A percentile compares a stretch with the other conserved stretches of the same genome.
Conservation (phyloP, 805 yeast species). For the Starmera quercuum region DNA sequence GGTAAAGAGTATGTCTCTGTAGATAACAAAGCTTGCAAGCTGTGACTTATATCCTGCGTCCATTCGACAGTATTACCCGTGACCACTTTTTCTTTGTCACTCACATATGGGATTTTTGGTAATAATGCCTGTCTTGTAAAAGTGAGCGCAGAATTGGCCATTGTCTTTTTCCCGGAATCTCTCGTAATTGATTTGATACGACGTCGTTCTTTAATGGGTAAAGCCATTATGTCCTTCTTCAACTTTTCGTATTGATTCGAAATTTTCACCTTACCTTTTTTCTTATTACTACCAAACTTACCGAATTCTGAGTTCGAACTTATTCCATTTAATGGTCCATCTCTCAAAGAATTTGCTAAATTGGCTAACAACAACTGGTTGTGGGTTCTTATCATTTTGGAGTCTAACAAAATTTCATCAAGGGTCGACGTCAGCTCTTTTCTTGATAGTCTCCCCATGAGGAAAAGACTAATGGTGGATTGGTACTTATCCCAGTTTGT, state of each 20-base stretch:
- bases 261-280: conserved; percentile 39
- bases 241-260: conserved; percentile 74
- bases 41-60: conserved; percentile 89
- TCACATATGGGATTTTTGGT: conserved; percentile 78
- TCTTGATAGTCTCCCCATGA: conserved; percentile 74
- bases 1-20: conserved; percentile 78
- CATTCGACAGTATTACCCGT: conserved; percentile 56
- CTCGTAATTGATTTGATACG: conserved; percentile 76
- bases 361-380: conserved; percentile 77
- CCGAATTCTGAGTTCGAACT: conserved; percentile 39
- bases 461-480: conserved; percentile 63
- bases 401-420: conserved; percentile 38
- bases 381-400: conserved; percentile 47
- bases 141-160: conserved; percentile 60
- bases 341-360: conserved; percentile 76
- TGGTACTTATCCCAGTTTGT: conserved; percentile 80
- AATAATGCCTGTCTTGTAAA: conserved; percentile 50
- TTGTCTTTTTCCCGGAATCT: conserved; percentile 74
- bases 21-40: conserved; percentile 73
- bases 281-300: conserved; percentile 36
- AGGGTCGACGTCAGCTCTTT: conserved; percentile 59
- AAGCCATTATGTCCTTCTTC: conserved; percentile 78
- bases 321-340: conserved; percentile 52
- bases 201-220: conserved; percentile 78
- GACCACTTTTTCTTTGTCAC: conserved; percentile 19